Percentiles rank a stretch among this genome's conserved stretches.
Evolutionary conservation across 2,329 filamentous ascomycete species (phyloP).

Genomic region (Westerdykella sp.): DNA sequence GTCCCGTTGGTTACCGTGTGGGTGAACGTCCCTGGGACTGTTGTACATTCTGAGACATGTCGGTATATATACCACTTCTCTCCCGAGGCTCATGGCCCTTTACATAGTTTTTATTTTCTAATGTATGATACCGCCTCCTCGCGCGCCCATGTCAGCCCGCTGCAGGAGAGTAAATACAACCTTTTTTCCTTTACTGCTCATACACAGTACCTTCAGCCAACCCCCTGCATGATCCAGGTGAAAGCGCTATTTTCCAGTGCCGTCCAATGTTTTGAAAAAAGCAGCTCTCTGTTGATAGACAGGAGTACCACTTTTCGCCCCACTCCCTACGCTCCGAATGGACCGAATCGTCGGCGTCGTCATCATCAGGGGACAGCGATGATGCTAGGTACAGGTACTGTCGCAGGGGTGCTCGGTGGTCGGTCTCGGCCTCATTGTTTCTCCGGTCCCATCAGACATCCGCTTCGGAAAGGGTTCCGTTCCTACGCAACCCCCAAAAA

Average conservation of each 20-base stretch:
- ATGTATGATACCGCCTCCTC: slow-evolving; percentile 35
- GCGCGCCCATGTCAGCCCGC: slow-evolving; percentile 22
- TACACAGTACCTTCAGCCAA: no score
- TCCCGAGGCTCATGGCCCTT: slow-evolving; percentile 33
- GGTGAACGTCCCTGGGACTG: slow-evolving; percentile 4
- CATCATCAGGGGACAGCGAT: no score
- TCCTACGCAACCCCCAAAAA: not conserved
- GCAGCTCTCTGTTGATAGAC: not conserved
- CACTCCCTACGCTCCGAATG: no score
- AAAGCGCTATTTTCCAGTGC: no score
- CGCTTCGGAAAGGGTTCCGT: not conserved
- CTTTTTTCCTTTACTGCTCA: slow-evolving; percentile 5
- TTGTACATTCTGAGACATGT: slow-evolving; percentile 34
- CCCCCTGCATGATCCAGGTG: no score
- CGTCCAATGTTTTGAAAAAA: not conserved
- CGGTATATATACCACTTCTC: slow-evolving; percentile 13
- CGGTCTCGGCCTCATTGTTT: not conserved
- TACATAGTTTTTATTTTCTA: slow-evolving; percentile 40
- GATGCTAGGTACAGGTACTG: no score
- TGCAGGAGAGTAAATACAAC: slow-evolving; percentile 34
- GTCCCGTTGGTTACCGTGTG: not conserved
- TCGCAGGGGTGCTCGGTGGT: no score
- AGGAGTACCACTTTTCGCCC: no score
- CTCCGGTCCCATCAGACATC: not conserved
- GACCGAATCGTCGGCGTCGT: no score